Evolutionary conservation across 2,329 filamentous ascomycete species (phyloP).

Genomic region (Colletotrichum lentis): DNA sequence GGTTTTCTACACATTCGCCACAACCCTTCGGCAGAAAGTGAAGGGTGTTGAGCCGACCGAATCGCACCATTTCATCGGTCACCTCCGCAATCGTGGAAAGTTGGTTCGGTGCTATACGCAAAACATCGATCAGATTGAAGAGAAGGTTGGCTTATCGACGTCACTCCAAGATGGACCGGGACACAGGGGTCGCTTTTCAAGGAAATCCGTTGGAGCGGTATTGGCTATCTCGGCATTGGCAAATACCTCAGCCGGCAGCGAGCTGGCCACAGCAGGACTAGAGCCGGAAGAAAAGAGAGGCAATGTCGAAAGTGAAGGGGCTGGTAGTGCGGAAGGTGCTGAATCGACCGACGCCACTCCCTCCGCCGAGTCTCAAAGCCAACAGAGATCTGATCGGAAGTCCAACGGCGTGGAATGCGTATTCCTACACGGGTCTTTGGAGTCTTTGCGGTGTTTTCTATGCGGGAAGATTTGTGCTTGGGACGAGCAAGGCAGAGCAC

Average conservation of each 20-base stretch:
- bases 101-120: slow-evolving; percentile 78
- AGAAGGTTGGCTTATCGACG: slow-evolving; percentile 72
- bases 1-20: slow-evolving; percentile 77
- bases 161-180: slow-evolving; percentile 69
- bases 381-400: slow-evolving; percentile 17
- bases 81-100: slow-evolving; percentile 71
- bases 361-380: neutral
- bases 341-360: neutral
- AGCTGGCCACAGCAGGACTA: neutral
- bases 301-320: neutral
- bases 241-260: neutral
- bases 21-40: slow-evolving; percentile 71
- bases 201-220: slow-evolving; percentile 51
- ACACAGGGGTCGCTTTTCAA: slow-evolving; percentile 66
- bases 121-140: slow-evolving; percentile 78
- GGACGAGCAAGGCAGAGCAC: slow-evolving; percentile 64
- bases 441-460: slow-evolving; percentile 69
- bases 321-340: neutral
- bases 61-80: slow-evolving; percentile 74
- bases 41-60: slow-evolving; percentile 68
- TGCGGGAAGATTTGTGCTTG: slow-evolving; percentile 66
- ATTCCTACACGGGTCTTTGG: slow-evolving; percentile 75
- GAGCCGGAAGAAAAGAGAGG: slow-evolving; percentile 9
- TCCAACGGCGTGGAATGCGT: slow-evolving; percentile 67
- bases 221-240: slow-evolving; percentile 35